Conservation (phyloP, 2,329 filamentous ascomycete genomes). For the Diplodia intermedia region DNA sequence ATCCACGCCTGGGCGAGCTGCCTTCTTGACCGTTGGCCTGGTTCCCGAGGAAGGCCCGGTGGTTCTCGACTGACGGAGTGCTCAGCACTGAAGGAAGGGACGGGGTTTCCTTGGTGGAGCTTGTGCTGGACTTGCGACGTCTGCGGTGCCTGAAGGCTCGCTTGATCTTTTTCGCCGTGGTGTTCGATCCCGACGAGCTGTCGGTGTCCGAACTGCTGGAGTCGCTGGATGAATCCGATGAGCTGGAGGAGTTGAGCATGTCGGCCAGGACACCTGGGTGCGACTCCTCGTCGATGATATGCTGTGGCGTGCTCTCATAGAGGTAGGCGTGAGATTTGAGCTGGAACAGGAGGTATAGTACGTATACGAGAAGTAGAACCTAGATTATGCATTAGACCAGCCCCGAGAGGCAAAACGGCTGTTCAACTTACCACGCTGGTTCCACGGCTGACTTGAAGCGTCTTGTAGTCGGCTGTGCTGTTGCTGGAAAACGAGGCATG, state of each 20-base stretch:
- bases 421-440: conserved; percentile 76
- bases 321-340: conserved; percentile 91
- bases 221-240: conserved; percentile 57
- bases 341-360: conserved; percentile 86
- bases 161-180: conserved; percentile 77
- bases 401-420: conserved; percentile 20
- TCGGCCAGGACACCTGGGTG: conserved; percentile 83
- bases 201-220: conserved; percentile 66
- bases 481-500: conserved; percentile 80
- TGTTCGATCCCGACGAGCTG: conserved; percentile 70
- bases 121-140: conserved; percentile 77
- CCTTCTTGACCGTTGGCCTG: conserved; percentile 36
- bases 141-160: conserved; percentile 74
- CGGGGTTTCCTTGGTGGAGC: conserved; percentile 69
- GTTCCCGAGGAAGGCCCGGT: conserved; percentile 49
- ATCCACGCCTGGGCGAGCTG: conserved; percentile 44
- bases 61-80: conserved; percentile 53
- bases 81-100: conserved; percentile 54
- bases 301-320: conserved; percentile 90
- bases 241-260: conserved; percentile 75
- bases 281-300: conserved; percentile 89
- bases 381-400: conserved; percentile 44
- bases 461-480: conserved; percentile 69
- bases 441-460: conserved; percentile 84
- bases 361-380: conserved; percentile 81